These are phyloP conservation scores for Neofusicoccum parvum DNA, from an alignment of 2,329 filamentous ascomycete species.

Conservation along the genomic window DNA sequence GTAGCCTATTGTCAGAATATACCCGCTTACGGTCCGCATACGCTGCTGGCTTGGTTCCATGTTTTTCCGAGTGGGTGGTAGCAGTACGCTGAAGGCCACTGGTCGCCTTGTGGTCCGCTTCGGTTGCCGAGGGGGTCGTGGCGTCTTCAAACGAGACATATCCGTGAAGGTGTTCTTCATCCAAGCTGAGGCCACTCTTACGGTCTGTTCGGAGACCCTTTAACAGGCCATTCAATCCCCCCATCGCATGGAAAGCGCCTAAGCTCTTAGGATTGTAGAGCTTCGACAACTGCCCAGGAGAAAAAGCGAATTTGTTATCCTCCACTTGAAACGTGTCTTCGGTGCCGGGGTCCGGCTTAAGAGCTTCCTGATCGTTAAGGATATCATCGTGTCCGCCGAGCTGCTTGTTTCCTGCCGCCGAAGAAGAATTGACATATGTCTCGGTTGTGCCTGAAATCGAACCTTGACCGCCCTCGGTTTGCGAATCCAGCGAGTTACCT, in stretches of 20 bases:
- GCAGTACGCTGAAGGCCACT: constrained; percentile 22
- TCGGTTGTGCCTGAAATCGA: constrained; percentile 61
- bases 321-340: constrained; percentile 31
- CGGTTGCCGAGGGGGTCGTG: constrained; percentile 36
- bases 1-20: constrained; percentile 63
- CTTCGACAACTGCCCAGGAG: constrained; percentile 56
- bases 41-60: constrained; percentile 24
- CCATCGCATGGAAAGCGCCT: constrained; percentile 53
- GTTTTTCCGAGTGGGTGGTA: constrained; percentile 22
- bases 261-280: constrained; percentile 56
- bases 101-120: background rate
- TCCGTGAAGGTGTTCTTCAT: constrained; percentile 52
- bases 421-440: constrained; percentile 57
- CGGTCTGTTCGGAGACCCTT: constrained; percentile 54
- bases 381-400: constrained; percentile 51
- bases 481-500: constrained; percentile 68
- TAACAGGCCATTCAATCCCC: constrained; percentile 57
- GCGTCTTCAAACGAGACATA: constrained; percentile 55
- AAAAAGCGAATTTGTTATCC: constrained; percentile 57
- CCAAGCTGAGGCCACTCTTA: constrained; percentile 51
- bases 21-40: constrained; percentile 62
- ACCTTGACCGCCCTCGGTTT: constrained; percentile 56
- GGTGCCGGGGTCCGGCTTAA: constrained; percentile 33
- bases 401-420: constrained; percentile 37
- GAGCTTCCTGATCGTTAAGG: constrained; percentile 55